Base-by-base conservation (phyloP, 345 rosid species). In the Brassica carinata region DNA sequence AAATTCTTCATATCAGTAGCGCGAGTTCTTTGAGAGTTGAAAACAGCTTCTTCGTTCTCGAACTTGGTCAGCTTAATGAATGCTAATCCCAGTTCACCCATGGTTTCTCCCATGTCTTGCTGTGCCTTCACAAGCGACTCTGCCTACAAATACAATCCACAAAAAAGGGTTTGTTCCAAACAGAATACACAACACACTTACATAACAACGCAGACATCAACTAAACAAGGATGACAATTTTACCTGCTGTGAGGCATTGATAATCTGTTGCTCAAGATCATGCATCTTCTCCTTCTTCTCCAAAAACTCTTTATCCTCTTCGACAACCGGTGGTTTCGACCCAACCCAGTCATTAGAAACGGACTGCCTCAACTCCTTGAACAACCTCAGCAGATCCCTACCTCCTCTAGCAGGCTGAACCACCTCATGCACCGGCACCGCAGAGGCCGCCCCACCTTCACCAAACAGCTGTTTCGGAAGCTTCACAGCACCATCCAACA, bases 81-180 rank as follows among this genome's bases (percentile, higher is more conserved):
- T 9, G 97, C 88, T 83, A 92, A 79, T 53, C 99, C 97, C 67
- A 96, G 67, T 76, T 91, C 98, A 67, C 97, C 98, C 93, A 94
- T 86, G 48, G 99, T 94, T 68, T 94, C 98, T 64, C 99, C 97
- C 92, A 91, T 91, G 83, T 94, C 99, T 87, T 96, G 97, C 77
- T 94, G 98, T 51, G 95, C 92, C 84, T 96, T 92, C 23, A 96
- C 99, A n/a, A 96, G 87, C 8, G 89, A 71, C 80, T 92, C 98
- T 19, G 98, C 99, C 98, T 96, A 84, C 80, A 67, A 67, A 15
- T 14, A 23, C 1, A 33, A 43, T 7, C 31, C 64, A 33, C 67
- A 73, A 72, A 40, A 66, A 66, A 7, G 8, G 14, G 67, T 55
- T 72, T 36, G n/a, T 34, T 31, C 48, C 33, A 65, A 38, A 57